Base-by-base conservation (phyloP, 108 stramenopile genomes). In the Tribonema minus region DNA sequence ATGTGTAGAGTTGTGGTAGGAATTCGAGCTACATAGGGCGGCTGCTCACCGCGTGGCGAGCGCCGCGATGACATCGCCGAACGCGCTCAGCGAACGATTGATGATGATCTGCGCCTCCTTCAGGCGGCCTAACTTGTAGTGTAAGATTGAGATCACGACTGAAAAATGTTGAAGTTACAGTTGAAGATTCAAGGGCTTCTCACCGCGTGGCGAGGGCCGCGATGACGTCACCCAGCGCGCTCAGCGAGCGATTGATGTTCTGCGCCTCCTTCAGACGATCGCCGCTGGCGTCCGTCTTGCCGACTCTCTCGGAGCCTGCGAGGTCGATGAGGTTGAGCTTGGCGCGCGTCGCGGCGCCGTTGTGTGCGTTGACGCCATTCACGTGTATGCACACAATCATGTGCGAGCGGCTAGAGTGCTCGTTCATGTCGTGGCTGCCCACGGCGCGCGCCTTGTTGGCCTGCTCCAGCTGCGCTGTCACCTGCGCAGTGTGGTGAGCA, bases 251-350 rank as follows among this genome's bases (percentile, higher is more conserved):
- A 72, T 90, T 90, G 60, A 90, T 90, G 69, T 71, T 71, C 71
- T 86, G 79, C 27, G 89, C 87, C 76, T 90, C 89, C 38, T 83
- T 86, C 20, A 85, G 39, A 4, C 20, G 46, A 20, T 54, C 46
- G 9, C 46, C 46, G 46, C 15, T 54, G 20, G 20, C 46, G 20
- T 84, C 83, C 2, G 83, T 84, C 80, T 92, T 91, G 25, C 76
- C 80, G 27, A 93, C 86, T 20, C 92, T 80, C 86, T 93, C 92
- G 29, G 80, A 82, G 12, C 92, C 92, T 1, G 92, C 92, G 31
- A 93, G 80, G 74, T 93, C 92, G 15, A 92, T 91, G 67, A 93
- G 82, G 31, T 87, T 90, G 27, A 93, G 80, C 68, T 86, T 86
- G 9, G 71, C 27, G 31, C 66, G 39, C 62, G 30, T 29, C 28